Conservation (phyloP, 2,329 filamentous ascomycete species). For the Colletotrichum magnum region DNA sequence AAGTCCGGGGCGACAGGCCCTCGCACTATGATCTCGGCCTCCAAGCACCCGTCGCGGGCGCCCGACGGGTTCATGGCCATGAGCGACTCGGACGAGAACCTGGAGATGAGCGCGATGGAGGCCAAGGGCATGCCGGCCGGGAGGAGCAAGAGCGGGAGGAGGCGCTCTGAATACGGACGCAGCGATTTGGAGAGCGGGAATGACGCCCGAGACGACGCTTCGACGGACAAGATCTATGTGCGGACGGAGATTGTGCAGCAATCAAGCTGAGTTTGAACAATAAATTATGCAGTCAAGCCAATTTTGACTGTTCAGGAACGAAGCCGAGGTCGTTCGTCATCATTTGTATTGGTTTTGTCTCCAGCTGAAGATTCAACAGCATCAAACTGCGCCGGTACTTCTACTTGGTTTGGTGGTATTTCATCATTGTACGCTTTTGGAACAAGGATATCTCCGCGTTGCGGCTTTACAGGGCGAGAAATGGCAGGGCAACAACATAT, state of each 20-base stretch:
- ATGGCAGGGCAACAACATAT: too few relatives aligned
- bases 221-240: constrained; percentile 17
- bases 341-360: too few relatives aligned
- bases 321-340: too few relatives aligned
- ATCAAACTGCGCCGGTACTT: too few relatives aligned
- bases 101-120: constrained; percentile 31
- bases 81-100: constrained; percentile 40
- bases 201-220: not conserved
- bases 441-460: too few relatives aligned
- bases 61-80: constrained; percentile 37
- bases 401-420: too few relatives aligned
- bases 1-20: constrained; percentile 7
- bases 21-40: constrained; percentile 12
- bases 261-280: not conserved
- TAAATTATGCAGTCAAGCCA: not conserved
- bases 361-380: too few relatives aligned
- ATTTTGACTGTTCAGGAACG: not conserved
- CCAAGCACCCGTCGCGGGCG: constrained; percentile 13
- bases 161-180: not conserved
- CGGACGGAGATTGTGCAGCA: constrained; percentile 18
- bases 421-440: too few relatives aligned
- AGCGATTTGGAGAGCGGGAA: not conserved
- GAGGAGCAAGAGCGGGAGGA: not conserved
- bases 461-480: too few relatives aligned
- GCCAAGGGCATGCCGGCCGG: not conserved